Conservation (phyloP, 2,329 filamentous ascomycete species). For the Colletotrichum aenigma region DNA sequence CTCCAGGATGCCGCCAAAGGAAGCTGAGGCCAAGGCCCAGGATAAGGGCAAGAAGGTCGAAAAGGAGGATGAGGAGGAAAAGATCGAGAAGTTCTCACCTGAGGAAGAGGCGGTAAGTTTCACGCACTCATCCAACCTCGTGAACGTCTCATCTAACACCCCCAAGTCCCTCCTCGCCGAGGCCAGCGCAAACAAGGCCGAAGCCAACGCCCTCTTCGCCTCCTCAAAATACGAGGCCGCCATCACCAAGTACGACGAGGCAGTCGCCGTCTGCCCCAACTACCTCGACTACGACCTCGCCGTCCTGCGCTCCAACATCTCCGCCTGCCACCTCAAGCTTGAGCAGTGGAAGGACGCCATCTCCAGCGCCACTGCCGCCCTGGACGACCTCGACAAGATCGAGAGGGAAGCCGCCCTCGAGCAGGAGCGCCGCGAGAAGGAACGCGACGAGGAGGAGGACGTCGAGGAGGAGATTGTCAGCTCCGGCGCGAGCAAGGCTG, state of each 20-base stretch:
- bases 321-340: conserved; percentile 86
- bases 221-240: conserved; percentile 75
- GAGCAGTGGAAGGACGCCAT: conserved; percentile 85
- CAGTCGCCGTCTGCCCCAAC: conserved; percentile 77
- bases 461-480: conserved; percentile 63
- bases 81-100: conserved; percentile 48
- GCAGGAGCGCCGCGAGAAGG: conserved; percentile 32
- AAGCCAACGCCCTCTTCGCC: conserved; percentile 82
- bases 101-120: conserved; percentile 61
- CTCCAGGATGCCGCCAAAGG: background rate
- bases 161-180: conserved; percentile 71
- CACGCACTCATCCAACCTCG: background rate
- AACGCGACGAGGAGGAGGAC: conserved; percentile 54
- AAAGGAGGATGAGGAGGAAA: conserved; percentile 28
- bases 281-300: conserved; percentile 90
- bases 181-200: conserved; percentile 73
- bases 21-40: conserved; percentile 1
- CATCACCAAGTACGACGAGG: conserved; percentile 81
- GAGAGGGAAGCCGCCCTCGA: conserved; percentile 35
- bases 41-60: background rate
- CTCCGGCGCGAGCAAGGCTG: conserved; percentile 58
- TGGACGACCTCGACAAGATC: conserved; percentile 75
- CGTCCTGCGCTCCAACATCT: conserved; percentile 85
- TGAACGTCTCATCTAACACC: background rate
- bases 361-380: conserved; percentile 71